Evolutionary conservation across 345 rosid species (phyloP), one percentile per base, ranked within the genome.

Genomic region (Arabis hirsuta): DNA sequence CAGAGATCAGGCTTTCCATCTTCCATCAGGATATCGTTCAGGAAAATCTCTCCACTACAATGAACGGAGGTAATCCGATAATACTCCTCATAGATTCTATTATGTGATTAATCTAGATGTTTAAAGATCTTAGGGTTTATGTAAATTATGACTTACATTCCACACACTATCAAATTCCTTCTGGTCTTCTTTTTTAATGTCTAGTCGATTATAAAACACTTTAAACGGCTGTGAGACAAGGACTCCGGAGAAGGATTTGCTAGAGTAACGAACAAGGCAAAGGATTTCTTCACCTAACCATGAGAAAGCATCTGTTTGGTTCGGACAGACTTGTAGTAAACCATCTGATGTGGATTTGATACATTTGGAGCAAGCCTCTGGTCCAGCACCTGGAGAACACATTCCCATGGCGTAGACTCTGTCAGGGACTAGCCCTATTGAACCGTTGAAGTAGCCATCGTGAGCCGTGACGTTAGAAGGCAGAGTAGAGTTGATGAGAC

Each of bases 201-300:
- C 41, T 8, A 1, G 12, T 2, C 1, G 0, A 32, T 71, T 71
- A 48, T 11, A 2, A 0, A n/a, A 4, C 0, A 1, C 9, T 2
- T 7, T 0, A 47, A 0, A 8, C 6, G 59, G 74, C n/a, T 57
- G 36, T 31, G 1, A 6, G 6, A 19, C 62, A 14, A 27, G 9
- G 7, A 20, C 2, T 1, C 76, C 71, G 1, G 41, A 61, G 46
- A 82, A 58, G n/a, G 69, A 38, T 12, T 67, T 61, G 56, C 67
- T 72, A 22, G 87, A 14, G 64, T 85, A 85, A 2, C 82, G 81
- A 5, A 81, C 39, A 72, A 76, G 54, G 55, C 88, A 84, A 47
- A 45, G 20, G 36, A 8, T 38, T 2, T 48, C 36, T 2, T 44
- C 3, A 16, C 78, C 81, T 10, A 13, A 32, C 79, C 83, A 78